Percentiles rank a stretch among this genome's conserved stretches.
Conservation (phyloP, 192 early-diverging fungal genomes). For the Oehlia diaphana region DNA sequence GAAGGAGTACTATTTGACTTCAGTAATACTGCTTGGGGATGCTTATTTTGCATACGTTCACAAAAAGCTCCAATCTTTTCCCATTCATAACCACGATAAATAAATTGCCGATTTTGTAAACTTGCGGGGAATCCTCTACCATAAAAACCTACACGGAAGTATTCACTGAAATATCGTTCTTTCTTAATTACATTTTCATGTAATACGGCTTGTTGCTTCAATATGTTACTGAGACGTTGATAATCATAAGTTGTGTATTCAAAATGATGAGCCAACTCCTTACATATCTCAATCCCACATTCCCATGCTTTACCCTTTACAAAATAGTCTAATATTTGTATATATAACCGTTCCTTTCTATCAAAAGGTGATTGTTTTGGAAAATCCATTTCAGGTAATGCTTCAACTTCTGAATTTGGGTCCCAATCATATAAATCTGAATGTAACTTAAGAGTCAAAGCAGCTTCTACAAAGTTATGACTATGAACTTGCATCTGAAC, state of each 20-base stretch:
- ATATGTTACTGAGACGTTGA: conserved; percentile 50
- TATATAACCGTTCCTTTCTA: conserved; percentile 64
- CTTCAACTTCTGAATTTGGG: conserved; percentile 43
- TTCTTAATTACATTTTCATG: conserved; percentile 50
- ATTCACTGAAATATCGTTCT: conserved; percentile 56
- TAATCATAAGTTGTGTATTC: conserved; percentile 58
- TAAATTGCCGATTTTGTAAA: conserved; percentile 63
- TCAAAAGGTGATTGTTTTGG: conserved; percentile 52
- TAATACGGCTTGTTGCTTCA: conserved; percentile 55
- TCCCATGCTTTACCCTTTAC: conserved; percentile 72
- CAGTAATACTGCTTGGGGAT: conserved; percentile 57
- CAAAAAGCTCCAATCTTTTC: conserved; percentile 72
- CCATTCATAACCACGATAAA: conserved; percentile 73
- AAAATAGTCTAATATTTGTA: conserved; percentile 59
- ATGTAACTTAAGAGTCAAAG: conserved; percentile 64
- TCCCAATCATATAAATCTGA: conserved; percentile 68
- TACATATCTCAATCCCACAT: conserved; percentile 62
- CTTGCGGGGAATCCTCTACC: conserved; percentile 56
- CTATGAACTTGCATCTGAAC: conserved; percentile 55
- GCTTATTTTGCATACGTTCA: conserved; percentile 68
- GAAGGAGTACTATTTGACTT: conserved; percentile 41
- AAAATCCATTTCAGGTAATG: conserved; percentile 57
- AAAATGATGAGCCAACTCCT: conserved; percentile 62
- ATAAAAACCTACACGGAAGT: conserved; percentile 77
- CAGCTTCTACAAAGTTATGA: conserved; percentile 66